Conservation (phyloP, 139 green algal genomes). For the Micractinium sp. region DNA sequence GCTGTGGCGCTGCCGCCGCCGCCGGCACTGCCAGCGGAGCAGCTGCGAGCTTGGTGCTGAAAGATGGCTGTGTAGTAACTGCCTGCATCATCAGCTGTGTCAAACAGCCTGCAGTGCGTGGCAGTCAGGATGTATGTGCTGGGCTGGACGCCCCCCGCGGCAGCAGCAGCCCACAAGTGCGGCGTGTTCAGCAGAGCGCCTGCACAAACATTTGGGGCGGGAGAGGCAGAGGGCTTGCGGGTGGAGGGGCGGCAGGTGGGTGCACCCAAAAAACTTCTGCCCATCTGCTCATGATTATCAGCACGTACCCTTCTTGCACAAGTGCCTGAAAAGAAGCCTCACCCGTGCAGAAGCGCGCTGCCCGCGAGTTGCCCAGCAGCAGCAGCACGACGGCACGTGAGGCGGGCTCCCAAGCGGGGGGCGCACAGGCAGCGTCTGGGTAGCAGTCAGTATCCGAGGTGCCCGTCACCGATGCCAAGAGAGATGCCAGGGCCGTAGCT, state of each 20-base stretch:
- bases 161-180: background rate
- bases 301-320: no score
- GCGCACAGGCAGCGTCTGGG: background rate
- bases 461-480: background rate
- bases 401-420: background rate
- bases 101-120: constrained; percentile 8
- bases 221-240: background rate
- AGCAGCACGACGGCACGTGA: background rate
- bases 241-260: background rate
- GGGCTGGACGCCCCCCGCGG: background rate
- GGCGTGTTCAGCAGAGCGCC: background rate
- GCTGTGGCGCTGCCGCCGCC: background rate
- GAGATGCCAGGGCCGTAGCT: background rate
- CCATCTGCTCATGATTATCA: background rate
- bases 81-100: background rate
- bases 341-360: constrained; percentile 4
- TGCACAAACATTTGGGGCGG: background rate
- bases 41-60: background rate
- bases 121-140: constrained; percentile 4
- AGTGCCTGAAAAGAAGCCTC: background rate
- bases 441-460: background rate
- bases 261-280: background rate
- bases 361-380: background rate
- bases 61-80: background rate
- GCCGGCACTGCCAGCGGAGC: background rate